Evolutionary conservation across 1,284 basidiomycete genomes (phyloP).

Genomic region (Papiliotrema flavescens): DNA sequence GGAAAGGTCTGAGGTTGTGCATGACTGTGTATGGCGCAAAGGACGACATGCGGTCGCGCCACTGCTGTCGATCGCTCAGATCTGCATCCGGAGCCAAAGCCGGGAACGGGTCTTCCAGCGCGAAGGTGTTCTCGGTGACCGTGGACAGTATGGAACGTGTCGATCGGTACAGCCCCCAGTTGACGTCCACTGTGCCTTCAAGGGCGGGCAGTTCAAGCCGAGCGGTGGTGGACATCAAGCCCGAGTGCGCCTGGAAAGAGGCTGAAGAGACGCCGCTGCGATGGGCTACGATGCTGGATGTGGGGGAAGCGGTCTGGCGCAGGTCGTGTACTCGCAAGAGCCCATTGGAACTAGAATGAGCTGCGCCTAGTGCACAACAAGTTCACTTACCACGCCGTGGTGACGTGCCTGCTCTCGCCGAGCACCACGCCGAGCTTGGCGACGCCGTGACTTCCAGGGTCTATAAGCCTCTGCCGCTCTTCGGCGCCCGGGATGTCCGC

Average conservation of each 20-base stretch:
- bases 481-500: background rate
- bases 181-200: background rate
- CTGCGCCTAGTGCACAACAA: background rate
- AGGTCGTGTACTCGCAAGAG: conserved; percentile 30
- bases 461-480: background rate
- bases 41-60: background rate
- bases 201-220: conserved; percentile 2
- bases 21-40: conserved; percentile 28
- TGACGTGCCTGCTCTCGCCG: conserved; percentile 30
- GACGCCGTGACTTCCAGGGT: background rate
- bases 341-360: conserved; percentile 25
- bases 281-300: conserved; percentile 20
- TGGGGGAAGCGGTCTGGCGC: conserved; percentile 15
- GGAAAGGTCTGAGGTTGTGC: conserved; percentile 32
- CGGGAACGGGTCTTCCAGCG: conserved; percentile 11
- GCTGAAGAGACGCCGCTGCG: conserved; percentile 17
- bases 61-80: background rate
- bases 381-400: conserved; percentile 28
- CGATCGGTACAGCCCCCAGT: conserved; percentile 23
- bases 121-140: conserved; percentile 17
- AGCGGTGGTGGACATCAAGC: conserved; percentile 32
- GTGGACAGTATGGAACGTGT: conserved; percentile 3
- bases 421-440: conserved; percentile 27
- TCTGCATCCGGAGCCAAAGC: conserved; percentile 1
- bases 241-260: conserved; percentile 28